Evolutionary conservation across 2,329 filamentous ascomycete genomes (phyloP), one percentile per base, ranked within the genome.

Genomic region (Epichloe uncinata): DNA sequence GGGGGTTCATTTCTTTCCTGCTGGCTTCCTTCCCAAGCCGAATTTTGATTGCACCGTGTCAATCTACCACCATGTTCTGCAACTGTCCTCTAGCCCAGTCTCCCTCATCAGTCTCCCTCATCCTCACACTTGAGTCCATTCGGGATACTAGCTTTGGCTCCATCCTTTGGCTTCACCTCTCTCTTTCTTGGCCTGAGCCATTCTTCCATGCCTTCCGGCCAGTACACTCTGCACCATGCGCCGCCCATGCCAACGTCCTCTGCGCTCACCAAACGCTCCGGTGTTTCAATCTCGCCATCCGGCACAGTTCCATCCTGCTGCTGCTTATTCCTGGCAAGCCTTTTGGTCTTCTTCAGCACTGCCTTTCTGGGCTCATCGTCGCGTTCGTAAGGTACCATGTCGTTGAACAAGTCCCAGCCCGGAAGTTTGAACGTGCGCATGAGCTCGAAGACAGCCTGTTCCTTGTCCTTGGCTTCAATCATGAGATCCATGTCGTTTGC

Each of bases 381-480:
- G 0, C 90, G 77, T 51, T 83, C 79, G 61, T 90, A 77, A 0
- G 90, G 89, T 2, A 91, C 72, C 2, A 97, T 71, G 49, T 94
- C 81, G 56, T 84, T 85, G 61, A 94, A 81, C 0, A 68, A 75
- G 18, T 93, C 74, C 67, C 82, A 86, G 0, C 89, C 89, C 0
- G 89, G 87, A 0, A 97, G 73, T 58, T 84, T 89, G 64, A 89
- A 95, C 0, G 75, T 89, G 20, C 85, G 78, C 89, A 96, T 96
- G 16, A 97, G 74, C 55, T 95, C 88, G 59, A 97, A 95, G 0
- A 96, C 88, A 0, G 91, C 89, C 65, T 97, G 91, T 63, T 97
- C 91, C 66, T 97, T 97, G 62, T 96, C 91, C 64, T 97, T 97
- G 45, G 91, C 91, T 69, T 97, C 91, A 53, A 97, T 96, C 91